Conservation (phyloP, 495 filamentous ascomycete species). For the Xylaria acuta region DNA sequence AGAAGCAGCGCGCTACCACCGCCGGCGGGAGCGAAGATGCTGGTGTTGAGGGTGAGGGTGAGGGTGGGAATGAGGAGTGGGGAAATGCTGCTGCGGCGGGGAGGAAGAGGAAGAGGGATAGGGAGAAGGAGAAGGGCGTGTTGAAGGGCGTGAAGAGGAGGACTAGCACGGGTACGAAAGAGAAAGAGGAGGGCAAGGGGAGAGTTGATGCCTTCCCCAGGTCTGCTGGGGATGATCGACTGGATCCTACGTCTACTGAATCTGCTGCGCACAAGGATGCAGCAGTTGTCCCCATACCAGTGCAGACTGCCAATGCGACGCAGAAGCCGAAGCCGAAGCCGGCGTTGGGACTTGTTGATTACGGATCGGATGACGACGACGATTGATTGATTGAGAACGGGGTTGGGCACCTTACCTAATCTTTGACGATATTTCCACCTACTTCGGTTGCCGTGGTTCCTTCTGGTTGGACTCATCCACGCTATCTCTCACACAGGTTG, state of each 20-base stretch:
- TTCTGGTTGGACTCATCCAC: too few species aligned
- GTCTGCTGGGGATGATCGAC: too few species aligned
- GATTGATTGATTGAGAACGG: constrained; percentile 1
- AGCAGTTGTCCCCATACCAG: background rate
- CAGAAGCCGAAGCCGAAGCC: constrained; percentile 26
- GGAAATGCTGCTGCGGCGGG: constrained; percentile 6
- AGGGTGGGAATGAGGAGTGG: constrained; percentile 34
- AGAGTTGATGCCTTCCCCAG: background rate
- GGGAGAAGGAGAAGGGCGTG: constrained; percentile 30
- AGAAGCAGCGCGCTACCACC: constrained; percentile 53
- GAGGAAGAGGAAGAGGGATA: constrained; percentile 36
- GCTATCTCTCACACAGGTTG: too few species aligned
- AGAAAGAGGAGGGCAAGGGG: background rate
- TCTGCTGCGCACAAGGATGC: background rate
- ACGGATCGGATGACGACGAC: constrained; percentile 43
- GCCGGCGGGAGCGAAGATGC: constrained; percentile 38
- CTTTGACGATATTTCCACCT: too few species aligned
- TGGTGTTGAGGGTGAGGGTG: constrained; percentile 38
- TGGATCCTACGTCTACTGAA: background rate
- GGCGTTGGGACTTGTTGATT: constrained; percentile 39
- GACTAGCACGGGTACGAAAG: constrained; percentile 13
- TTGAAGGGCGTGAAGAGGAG: constrained; percentile 31
- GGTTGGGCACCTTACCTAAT: too few species aligned
- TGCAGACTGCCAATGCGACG: background rate
- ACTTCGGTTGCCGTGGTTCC: too few species aligned